These are phyloP conservation scores for Clavariopsis aquatica DNA, from an alignment of 495 filamentous ascomycete genomes.

Conservation along the genomic window DNA sequence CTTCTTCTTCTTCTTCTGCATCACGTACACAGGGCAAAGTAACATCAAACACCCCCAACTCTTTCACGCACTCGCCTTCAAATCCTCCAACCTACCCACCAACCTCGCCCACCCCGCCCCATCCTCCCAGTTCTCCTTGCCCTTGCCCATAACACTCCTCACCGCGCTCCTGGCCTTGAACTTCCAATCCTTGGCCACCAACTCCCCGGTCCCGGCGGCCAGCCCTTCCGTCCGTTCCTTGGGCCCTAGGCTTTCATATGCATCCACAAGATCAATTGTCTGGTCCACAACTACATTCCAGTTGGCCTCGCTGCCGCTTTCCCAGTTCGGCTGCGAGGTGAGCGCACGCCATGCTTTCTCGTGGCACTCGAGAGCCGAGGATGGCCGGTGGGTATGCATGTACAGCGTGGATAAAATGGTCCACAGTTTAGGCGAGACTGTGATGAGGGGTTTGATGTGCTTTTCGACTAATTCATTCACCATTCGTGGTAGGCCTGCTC, in stretches of 20 bases:
- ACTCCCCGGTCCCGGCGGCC: constrained; percentile 46
- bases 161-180: constrained; percentile 85
- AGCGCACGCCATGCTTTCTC: constrained; percentile 85
- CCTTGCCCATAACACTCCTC: constrained; percentile 76
- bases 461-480: constrained; percentile 73
- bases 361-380: constrained; percentile 72
- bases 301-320: constrained; percentile 43
- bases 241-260: constrained; percentile 65
- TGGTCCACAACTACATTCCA: constrained; percentile 65
- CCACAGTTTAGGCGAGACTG: constrained; percentile 74
- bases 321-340: constrained; percentile 52
- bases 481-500: constrained; percentile 49
- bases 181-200: constrained; percentile 70
- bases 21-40: too few species aligned
- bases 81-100: constrained; percentile 58
- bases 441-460: constrained; percentile 77
- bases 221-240: constrained; percentile 52
- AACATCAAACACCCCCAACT: too few species aligned
- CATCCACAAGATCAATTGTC: constrained; percentile 64
- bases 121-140: constrained; percentile 80
- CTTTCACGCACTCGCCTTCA: constrained; percentile 48
- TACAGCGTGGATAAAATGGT: constrained; percentile 68
- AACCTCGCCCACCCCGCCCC: constrained; percentile 69
- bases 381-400: constrained; percentile 66
- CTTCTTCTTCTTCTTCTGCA: too few species aligned